These are phyloP conservation scores for Cercospora janseana DNA, from an alignment of 2,329 filamentous ascomycete genomes.

Conservation along the genomic window DNA sequence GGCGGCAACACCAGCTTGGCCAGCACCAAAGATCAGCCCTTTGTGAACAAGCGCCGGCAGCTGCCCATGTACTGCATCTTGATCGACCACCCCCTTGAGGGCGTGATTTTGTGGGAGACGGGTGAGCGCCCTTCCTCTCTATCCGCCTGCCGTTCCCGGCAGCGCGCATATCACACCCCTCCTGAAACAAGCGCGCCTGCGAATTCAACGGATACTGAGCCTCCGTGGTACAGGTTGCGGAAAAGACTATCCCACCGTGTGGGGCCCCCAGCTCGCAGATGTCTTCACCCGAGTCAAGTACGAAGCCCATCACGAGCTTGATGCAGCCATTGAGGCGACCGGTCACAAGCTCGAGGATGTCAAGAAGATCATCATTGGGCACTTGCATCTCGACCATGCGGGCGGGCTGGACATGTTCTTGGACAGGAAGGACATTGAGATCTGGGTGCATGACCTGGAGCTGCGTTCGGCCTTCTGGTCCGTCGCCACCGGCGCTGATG, in stretches of 20 bases:
- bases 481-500: slow-evolving; percentile 39
- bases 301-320: slow-evolving; percentile 37
- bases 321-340: slow-evolving; percentile 38
- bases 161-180: too few relatives aligned
- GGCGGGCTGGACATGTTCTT: slow-evolving; percentile 37
- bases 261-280: slow-evolving; percentile 37
- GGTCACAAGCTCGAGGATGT: slow-evolving; percentile 38
- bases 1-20: slow-evolving; percentile 42
- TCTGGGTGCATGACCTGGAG: slow-evolving; percentile 39
- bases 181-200: too few relatives aligned
- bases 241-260: slow-evolving; percentile 41
- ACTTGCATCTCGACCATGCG: slow-evolving; percentile 40
- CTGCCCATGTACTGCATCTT: slow-evolving; percentile 45
- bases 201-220: too few relatives aligned
- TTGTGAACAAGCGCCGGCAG: slow-evolving; percentile 44
- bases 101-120: slow-evolving; percentile 49
- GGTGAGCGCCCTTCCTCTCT: slow-evolving; percentile 7
- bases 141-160: too few relatives aligned
- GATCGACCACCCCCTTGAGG: slow-evolving; percentile 47
- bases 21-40: slow-evolving; percentile 38
- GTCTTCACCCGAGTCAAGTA: slow-evolving; percentile 38
- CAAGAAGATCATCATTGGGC: slow-evolving; percentile 41
- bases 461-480: slow-evolving; percentile 37
- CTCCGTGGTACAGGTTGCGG: slow-evolving; percentile 39
- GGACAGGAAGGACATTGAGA: slow-evolving; percentile 37